Percentiles rank a stretch among this genome's conserved stretches.
These are phyloP conservation scores for Leishmania turanica DNA, from an alignment of 208 protist species.

Conservation along the genomic window DNA sequence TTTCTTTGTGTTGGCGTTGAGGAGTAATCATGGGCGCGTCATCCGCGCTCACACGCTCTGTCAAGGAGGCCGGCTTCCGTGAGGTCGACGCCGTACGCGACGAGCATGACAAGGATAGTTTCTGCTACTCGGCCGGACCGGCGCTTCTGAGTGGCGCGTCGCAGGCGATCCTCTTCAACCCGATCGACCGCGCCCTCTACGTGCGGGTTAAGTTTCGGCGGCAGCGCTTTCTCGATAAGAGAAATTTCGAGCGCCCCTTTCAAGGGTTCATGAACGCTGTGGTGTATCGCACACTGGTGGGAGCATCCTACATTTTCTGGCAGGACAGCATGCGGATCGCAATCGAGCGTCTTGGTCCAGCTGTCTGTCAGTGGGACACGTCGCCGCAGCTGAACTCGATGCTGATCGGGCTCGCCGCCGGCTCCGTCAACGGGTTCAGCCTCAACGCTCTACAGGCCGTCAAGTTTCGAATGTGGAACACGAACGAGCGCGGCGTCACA, in stretches of 20 bases:
- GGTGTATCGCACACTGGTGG: conserved; percentile 86
- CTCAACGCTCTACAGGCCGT: conserved; percentile 89
- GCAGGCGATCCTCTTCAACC: conserved; percentile 91
- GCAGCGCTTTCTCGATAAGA: conserved; percentile 68
- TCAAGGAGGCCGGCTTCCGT: not conserved
- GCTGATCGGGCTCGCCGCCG: conserved; percentile 74
- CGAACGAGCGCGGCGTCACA: conserved; percentile 42
- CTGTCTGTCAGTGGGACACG: conserved; percentile 39
- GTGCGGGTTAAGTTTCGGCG: conserved; percentile 83
- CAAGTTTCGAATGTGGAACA: conserved; percentile 93
- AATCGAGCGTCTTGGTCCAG: conserved; percentile 56
- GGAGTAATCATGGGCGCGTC: not conserved
- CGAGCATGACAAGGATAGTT: conserved; percentile 30
- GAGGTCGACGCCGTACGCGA: not conserved
- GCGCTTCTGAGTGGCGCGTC: conserved; percentile 76
- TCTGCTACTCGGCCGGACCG: conserved; percentile 62
- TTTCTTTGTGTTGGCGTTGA: not conserved
- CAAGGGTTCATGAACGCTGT: conserved; percentile 91
- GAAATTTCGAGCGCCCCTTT: conserved; percentile 91
- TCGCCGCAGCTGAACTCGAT: conserved; percentile 78
- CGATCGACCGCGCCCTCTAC: conserved; percentile 90
- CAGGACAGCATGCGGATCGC: conserved; percentile 80
- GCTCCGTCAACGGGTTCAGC: conserved; percentile 76
- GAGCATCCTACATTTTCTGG: conserved; percentile 91
- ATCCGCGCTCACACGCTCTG: not conserved